Conservation (phyloP, 1,284 basidiomycete species). For the Naganishia cerealis region DNA sequence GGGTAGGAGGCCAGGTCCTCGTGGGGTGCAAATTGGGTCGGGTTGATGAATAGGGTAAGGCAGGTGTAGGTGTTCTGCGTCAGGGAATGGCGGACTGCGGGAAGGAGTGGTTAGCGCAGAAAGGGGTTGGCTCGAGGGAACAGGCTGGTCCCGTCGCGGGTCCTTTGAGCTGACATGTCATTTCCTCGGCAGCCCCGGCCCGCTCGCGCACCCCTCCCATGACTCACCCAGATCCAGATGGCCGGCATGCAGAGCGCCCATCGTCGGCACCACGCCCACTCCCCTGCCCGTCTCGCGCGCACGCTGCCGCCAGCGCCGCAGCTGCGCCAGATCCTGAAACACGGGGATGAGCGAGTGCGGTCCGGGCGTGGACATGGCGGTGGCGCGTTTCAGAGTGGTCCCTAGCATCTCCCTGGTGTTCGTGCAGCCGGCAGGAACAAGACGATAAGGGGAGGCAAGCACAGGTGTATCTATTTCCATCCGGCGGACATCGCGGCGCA, state of each 20-base stretch:
- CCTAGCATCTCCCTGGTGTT: no score
- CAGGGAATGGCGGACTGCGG: slow-evolving; percentile 63
- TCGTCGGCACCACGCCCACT: slow-evolving; percentile 92
- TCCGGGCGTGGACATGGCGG: no score
- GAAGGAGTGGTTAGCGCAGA: not conserved
- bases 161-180: no score
- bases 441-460: no score
- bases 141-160: not conserved
- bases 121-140: not conserved
- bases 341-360: slow-evolving; percentile 23
- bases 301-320: slow-evolving; percentile 72
- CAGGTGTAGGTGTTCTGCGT: slow-evolving; percentile 80
- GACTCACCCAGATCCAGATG: slow-evolving; percentile 83
- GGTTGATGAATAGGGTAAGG: slow-evolving; percentile 95
- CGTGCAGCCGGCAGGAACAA: no score
- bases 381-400: no score
- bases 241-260: slow-evolving; percentile 94
- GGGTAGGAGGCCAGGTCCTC: slow-evolving; percentile 92
- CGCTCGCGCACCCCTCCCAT: no score
- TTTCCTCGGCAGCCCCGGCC: no score
- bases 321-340: slow-evolving; percentile 48
- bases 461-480: no score
- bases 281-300: slow-evolving; percentile 64
- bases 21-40: slow-evolving; percentile 89
- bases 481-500: no score